Conservation (phyloP, 192 early-diverging fungal species). For the Coemansia sp. region DNA sequence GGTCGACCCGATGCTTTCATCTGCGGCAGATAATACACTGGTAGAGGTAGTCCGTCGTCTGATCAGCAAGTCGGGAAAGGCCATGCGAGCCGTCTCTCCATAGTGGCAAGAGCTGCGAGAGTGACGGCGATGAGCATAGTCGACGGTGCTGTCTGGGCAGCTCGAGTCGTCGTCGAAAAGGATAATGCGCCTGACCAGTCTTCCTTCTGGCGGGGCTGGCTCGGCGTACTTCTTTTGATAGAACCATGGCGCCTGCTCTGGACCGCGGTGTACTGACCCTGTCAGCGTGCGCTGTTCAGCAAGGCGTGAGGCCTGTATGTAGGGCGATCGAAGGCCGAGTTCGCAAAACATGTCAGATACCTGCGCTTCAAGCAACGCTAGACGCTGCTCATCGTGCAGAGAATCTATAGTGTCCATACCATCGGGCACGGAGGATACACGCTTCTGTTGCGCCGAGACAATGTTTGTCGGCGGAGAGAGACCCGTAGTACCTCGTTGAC, state of each 20-base stretch:
- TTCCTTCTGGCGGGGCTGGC: not conserved
- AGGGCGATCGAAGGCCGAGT: conserved; percentile 34
- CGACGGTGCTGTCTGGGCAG: conserved; percentile 23
- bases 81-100: not conserved
- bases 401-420: not conserved
- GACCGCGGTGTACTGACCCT: not conserved
- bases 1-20: conserved; percentile 16
- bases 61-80: not conserved
- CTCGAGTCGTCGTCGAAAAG: conserved; percentile 50
- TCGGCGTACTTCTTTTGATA: conserved; percentile 13
- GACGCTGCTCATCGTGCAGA: conserved; percentile 10
- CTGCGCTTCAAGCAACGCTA: conserved; percentile 31
- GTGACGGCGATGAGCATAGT: not conserved
- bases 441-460: not conserved
- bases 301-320: conserved; percentile 5
- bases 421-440: not conserved
- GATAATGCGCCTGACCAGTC: conserved; percentile 19
- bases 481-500: not conserved
- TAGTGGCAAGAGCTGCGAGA: not conserved
- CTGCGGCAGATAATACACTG: conserved; percentile 12
- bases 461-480: not conserved
- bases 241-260: conserved; percentile 26
- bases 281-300: not conserved
- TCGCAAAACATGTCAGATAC: conserved; percentile 45
- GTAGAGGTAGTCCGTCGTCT: conserved; percentile 2